phyloP scores from a whole-genome alignment of 129 eudicot genomes.

The Pulicaria dysenterica region DNA sequence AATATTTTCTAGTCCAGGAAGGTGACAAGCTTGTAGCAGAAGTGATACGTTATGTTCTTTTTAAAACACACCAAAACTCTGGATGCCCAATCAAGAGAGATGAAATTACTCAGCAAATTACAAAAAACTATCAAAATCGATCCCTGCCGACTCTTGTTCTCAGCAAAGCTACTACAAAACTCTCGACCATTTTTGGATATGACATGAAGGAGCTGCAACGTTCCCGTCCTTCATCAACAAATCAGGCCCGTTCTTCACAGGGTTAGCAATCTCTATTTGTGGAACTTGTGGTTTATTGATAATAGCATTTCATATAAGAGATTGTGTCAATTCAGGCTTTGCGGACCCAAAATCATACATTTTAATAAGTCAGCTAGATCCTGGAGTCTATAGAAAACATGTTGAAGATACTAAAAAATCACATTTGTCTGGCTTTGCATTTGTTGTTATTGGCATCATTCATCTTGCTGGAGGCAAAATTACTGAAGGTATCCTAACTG shows the following conservation, averaged over 20 bases:
- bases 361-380: slow-evolving; percentile 64
- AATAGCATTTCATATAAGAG: background rate
- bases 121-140: slow-evolving; percentile 64
- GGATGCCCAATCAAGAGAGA: slow-evolving; percentile 97
- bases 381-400: slow-evolving; percentile 58
- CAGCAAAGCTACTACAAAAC: slow-evolving; percentile 63
- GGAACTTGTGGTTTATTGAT: background rate
- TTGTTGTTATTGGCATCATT: slow-evolving; percentile 70
- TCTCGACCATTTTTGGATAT: slow-evolving; percentile 70
- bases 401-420: slow-evolving; percentile 67
- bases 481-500: slow-evolving; percentile 60
- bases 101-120: slow-evolving; percentile 65
- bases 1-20: slow-evolving; percentile 48
- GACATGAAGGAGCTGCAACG: slow-evolving; percentile 88
- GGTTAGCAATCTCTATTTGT: slow-evolving; percentile 40
- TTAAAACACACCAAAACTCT: slow-evolving; percentile 68
- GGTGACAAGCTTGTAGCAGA: slow-evolving; percentile 77
- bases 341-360: slow-evolving; percentile 80
- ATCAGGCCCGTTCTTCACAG: slow-evolving; percentile 59
- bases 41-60: slow-evolving; percentile 75
- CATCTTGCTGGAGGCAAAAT: slow-evolving; percentile 90
- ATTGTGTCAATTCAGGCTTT: slow-evolving; percentile 43
- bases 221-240: slow-evolving; percentile 54
- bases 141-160: slow-evolving; percentile 72
- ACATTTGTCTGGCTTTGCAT: slow-evolving; percentile 67